A percentile compares a stretch with the other conserved stretches of the same genome.
Evolutionary conservation across 2,329 filamentous ascomycete genomes (phyloP).

Genomic region (Fusarium clavum): DNA sequence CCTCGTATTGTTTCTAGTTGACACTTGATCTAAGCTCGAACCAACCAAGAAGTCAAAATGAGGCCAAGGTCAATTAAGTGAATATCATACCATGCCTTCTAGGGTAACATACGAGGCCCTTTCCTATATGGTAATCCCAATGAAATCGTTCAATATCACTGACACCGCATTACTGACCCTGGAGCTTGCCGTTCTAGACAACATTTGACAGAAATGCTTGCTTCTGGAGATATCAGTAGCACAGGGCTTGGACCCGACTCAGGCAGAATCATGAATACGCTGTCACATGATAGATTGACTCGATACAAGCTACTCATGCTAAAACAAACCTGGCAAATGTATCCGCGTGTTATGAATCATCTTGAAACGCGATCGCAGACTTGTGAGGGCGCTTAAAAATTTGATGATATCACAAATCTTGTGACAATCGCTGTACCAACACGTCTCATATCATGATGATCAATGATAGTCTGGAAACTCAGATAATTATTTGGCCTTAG

Average conservation of each 20-base stretch:
- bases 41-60: not conserved
- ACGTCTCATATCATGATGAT: not conserved
- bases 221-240: not conserved
- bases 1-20: not conserved
- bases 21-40: not conserved
- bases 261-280: not conserved
- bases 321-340: not conserved
- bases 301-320: not conserved
- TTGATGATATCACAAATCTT: not conserved
- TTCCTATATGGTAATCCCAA: too few species aligned
- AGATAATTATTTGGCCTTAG: not conserved
- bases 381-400: not conserved
- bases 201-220: not conserved
- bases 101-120: not conserved
- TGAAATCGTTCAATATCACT: not conserved
- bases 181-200: not conserved
- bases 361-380: conserved; percentile 11
- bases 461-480: not conserved
- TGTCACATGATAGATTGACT: not conserved
- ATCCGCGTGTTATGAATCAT: not conserved
- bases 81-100: not conserved
- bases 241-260: not conserved
- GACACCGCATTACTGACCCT: not conserved
- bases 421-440: not conserved
- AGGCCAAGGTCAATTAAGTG: not conserved